A percentile compares a stretch with the other conserved stretches of the same genome.
phyloP scores from a whole-genome alignment of 768 basidiomycete genomes.

The Austroboletus eburneus region DNA sequence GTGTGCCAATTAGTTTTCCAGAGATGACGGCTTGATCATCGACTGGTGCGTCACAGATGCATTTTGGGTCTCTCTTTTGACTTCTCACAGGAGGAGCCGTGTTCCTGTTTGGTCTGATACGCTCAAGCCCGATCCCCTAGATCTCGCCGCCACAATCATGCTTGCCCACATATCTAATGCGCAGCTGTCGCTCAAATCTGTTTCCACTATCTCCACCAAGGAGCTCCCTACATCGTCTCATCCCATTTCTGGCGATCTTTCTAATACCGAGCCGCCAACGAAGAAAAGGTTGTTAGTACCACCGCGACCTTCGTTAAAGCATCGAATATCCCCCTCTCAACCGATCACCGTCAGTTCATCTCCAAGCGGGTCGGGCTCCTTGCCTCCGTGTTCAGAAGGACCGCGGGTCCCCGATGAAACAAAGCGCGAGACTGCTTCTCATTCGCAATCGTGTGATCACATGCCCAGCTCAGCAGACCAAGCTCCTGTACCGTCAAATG shows the following conservation, averaged over 20 bases:
- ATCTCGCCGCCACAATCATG: conserved; percentile 27
- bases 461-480: neutral
- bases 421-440: conserved; percentile 1
- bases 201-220: neutral
- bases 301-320: conserved; percentile 12
- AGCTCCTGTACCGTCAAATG: neutral
- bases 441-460: neutral
- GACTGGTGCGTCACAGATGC: conserved; percentile 23
- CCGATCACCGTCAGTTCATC: neutral
- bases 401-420: conserved; percentile 2
- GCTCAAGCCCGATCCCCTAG: conserved; percentile 19
- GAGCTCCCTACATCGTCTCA: neutral
- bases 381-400: neutral
- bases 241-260: neutral
- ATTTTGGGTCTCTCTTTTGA: neutral
- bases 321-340: conserved; percentile 5
- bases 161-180: conserved; percentile 26
- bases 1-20: no score
- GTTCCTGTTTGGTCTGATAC: conserved; percentile 33
- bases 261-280: neutral
- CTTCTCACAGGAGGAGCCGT: conserved; percentile 22
- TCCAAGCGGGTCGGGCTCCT: neutral
- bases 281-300: conserved; percentile 19
- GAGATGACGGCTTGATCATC: conserved; percentile 29
- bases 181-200: neutral